A percentile compares a stretch with the other conserved stretches of the same genome.
These are phyloP conservation scores for Beta lomatogona DNA, from an alignment of 179 eudicot genomes.

Conservation along the genomic window DNA sequence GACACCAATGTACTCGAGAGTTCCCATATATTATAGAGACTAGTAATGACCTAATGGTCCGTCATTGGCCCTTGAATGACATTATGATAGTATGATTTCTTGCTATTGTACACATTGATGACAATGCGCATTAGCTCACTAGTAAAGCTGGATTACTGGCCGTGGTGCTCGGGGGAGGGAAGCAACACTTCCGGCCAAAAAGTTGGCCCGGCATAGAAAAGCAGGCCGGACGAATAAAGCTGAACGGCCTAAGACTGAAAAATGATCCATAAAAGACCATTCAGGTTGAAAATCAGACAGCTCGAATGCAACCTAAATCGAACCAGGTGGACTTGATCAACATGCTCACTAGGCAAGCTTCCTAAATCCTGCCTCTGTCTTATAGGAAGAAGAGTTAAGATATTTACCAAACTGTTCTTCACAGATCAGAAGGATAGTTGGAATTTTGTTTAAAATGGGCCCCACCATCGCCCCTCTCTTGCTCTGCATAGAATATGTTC, in stretches of 20 bases:
- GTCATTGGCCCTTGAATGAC: background rate
- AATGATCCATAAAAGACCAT: background rate
- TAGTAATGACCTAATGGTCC: background rate
- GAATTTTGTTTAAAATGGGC: too few species aligned
- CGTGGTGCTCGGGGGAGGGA: background rate
- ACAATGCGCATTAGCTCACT: background rate
- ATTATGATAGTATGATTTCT: background rate
- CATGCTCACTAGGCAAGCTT: background rate
- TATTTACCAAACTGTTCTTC: too few species aligned
- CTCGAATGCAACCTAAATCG: background rate
- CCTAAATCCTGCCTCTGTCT: background rate
- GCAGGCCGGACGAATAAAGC: background rate
- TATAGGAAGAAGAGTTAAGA: background rate
- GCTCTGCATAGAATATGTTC: too few species aligned
- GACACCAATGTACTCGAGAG: too few species aligned
- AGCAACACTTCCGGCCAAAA: background rate
- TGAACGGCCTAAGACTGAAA: background rate
- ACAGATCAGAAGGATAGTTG: background rate
- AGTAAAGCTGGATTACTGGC: background rate
- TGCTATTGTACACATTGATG: too few species aligned
- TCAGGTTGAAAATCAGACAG: background rate
- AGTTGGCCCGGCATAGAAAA: background rate
- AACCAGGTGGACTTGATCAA: background rate
- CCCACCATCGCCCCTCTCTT: too few species aligned
- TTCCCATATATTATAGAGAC: too few species aligned